Percentiles rank a stretch among this genome's conserved stretches.
phyloP scores from a whole-genome alignment of 345 rosid genomes.

The Eucalyptus tenuipes region DNA sequence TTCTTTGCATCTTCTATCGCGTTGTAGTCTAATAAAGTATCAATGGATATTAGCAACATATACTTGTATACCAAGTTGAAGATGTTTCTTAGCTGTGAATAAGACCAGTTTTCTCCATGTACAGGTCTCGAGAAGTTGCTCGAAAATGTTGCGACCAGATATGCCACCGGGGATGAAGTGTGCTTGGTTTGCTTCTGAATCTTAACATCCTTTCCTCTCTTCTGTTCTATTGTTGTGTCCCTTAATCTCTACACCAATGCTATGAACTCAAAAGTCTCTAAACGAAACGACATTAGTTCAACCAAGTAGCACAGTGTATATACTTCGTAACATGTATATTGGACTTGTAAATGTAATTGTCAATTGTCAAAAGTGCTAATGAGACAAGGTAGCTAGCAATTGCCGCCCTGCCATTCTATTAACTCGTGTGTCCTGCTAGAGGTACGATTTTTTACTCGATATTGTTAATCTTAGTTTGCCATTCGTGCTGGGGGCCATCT shows the following conservation, averaged over 20 bases:
- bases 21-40: not conserved
- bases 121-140: conserved; percentile 47
- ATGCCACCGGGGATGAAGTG: conserved; percentile 41
- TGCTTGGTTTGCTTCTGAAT: conserved; percentile 18
- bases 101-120: not conserved
- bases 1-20: not conserved
- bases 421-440: not conserved
- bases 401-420: not conserved
- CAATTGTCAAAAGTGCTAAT: not conserved
- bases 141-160: conserved; percentile 13
- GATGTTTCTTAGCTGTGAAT: not conserved
- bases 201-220: not conserved
- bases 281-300: not conserved
- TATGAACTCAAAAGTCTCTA: not conserved
- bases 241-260: not conserved
- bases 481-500: not conserved
- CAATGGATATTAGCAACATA: not conserved
- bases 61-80: not conserved
- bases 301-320: not conserved
- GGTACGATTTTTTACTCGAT: not conserved
- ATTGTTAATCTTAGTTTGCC: not conserved
- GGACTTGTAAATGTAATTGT: not conserved
- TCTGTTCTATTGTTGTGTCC: not conserved
- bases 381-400: not conserved
- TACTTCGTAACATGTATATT: not conserved